These are phyloP conservation scores for Serendipita sp. DNA, from an alignment of 768 basidiomycete species.

Conservation along the genomic window DNA sequence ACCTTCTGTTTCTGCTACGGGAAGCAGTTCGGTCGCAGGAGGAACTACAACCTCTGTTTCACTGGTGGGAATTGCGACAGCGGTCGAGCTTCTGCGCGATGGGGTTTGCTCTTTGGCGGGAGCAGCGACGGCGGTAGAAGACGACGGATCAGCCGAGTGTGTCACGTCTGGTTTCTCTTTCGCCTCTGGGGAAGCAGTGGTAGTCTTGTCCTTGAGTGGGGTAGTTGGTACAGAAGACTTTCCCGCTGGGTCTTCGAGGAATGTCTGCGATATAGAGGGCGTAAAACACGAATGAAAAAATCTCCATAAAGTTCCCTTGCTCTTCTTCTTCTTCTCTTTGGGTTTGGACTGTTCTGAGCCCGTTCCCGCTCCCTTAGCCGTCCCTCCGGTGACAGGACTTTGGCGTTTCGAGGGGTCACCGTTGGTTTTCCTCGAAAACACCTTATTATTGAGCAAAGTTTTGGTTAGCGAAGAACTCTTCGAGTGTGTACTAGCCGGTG, in stretches of 20 bases:
- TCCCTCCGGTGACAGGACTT: background rate
- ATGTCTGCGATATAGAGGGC: background rate
- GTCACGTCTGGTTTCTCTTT: background rate
- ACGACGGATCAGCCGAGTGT: background rate
- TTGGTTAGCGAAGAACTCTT: constrained; percentile 4
- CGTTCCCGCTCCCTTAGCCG: background rate
- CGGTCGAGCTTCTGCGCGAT: background rate
- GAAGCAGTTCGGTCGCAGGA: constrained; percentile 23
- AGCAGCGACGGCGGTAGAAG: constrained; percentile 1
- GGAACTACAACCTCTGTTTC: constrained; percentile 11
- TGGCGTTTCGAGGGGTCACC: constrained; percentile 1
- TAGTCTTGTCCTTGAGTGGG: background rate
- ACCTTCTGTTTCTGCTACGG: constrained; percentile 66
- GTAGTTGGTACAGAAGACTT: background rate
- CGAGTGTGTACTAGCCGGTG: background rate
- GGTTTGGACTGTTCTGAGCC: background rate
- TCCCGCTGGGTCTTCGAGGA: background rate
- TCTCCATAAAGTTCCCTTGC: constrained; percentile 1
- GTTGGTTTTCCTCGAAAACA: background rate
- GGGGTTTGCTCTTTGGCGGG: constrained; percentile 1
- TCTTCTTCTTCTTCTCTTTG: constrained; percentile 7
- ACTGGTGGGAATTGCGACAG: background rate
- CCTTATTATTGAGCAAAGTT: background rate
- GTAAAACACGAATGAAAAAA: constrained; percentile 5
- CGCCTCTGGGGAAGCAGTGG: background rate